phyloP scores from a whole-genome alignment of 1,139 yeast genomes.

The Sugiyamaella grinbergsii region DNA sequence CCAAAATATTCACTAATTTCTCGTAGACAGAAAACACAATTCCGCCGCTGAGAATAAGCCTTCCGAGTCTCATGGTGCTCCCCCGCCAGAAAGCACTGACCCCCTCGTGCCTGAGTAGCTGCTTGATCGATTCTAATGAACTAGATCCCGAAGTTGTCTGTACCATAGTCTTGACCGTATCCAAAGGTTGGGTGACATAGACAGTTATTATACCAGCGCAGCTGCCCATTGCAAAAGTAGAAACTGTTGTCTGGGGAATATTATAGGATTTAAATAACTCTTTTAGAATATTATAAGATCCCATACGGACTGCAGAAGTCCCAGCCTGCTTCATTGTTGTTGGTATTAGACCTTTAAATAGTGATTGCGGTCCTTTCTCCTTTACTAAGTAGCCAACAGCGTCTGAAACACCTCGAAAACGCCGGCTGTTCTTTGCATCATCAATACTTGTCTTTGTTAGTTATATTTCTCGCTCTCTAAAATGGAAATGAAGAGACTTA shows the following conservation, averaged over 20 bases:
- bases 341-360: conserved; percentile 7
- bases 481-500: no score
- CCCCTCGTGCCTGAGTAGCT: conserved; percentile 78
- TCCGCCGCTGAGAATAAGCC: conserved; percentile 89
- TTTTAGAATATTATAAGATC: conserved; percentile 6
- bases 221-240: conserved; percentile 9
- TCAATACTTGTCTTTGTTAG: conserved; percentile 18
- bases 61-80: conserved; percentile 91
- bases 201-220: conserved; percentile 13
- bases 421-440: conserved; percentile 5
- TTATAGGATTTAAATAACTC: not conserved
- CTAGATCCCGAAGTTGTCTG: conserved; percentile 7
- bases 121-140: not conserved
- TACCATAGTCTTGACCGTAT: conserved; percentile 12
- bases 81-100: conserved; percentile 92
- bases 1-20: conserved; percentile 66
- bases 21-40: conserved; percentile 92
- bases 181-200: conserved; percentile 14
- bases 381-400: conserved; percentile 1
- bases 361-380: conserved; percentile 6
- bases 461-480: no score
- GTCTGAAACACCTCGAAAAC: conserved; percentile 2
- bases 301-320: conserved; percentile 12
- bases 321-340: conserved; percentile 7
- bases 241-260: conserved; percentile 1